Evolutionary conservation across 371 early-diverging fungal species (phyloP).

Genomic region (Lichtheimia hyalospora): DNA sequence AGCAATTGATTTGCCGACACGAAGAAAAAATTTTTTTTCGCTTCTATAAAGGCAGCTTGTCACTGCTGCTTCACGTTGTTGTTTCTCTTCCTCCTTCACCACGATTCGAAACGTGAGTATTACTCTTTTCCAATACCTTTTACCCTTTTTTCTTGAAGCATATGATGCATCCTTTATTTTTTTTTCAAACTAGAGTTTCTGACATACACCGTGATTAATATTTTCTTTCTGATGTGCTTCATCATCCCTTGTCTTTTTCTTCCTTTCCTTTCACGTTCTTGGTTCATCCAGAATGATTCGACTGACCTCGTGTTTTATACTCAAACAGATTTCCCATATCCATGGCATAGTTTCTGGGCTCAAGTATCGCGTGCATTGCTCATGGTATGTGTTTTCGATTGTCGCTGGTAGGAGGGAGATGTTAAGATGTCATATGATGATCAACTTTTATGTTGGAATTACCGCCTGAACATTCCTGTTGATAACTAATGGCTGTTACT

Average conservation of each 20-base stretch:
- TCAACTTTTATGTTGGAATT: constrained; percentile 49
- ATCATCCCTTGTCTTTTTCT: background rate
- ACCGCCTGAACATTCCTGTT: constrained; percentile 43
- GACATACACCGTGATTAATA: constrained; percentile 43
- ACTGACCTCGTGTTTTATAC: no score
- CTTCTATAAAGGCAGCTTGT: no score
- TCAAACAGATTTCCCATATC: no score
- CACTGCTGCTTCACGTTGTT: no score
- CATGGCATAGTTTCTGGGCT: no score
- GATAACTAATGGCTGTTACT: constrained; percentile 50
- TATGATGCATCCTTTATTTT: constrained; percentile 38
- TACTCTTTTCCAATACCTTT: background rate
- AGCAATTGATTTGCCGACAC: no score
- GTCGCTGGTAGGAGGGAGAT: no score
- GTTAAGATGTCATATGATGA: constrained; percentile 29
- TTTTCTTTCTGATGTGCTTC: constrained; percentile 40
- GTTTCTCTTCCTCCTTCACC: constrained; percentile 1
- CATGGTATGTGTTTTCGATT: no score
- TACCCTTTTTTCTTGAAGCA: constrained; percentile 19
- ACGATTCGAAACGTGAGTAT: constrained; percentile 7
- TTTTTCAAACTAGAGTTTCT: constrained; percentile 64
- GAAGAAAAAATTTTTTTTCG: no score
- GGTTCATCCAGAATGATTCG: no score
- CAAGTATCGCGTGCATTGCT: no score
- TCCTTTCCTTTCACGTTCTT: background rate